Percentiles rank a stretch among this genome's conserved stretches.
Conservation (phyloP, 345 rosid genomes). For the Eucalyptus cloeziana region DNA sequence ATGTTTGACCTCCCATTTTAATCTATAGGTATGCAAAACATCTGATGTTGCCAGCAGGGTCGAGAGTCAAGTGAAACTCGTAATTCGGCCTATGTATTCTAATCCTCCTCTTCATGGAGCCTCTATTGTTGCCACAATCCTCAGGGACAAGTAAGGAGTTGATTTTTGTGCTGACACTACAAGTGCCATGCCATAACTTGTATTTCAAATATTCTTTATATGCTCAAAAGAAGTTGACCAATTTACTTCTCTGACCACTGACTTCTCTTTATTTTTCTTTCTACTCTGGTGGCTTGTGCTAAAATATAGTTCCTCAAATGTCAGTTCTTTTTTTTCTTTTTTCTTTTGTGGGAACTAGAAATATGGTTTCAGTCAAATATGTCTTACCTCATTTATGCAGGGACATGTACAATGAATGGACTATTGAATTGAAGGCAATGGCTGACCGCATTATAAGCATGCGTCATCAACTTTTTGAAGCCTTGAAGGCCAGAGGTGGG, state of each 20-base stretch:
- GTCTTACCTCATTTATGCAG: slow-evolving; percentile 2
- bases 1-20: background rate
- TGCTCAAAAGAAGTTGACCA: background rate
- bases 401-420: slow-evolving; percentile 59
- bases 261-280: background rate
- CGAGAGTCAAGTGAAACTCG: slow-evolving; percentile 82
- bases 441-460: slow-evolving; percentile 71
- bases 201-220: background rate
- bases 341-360: background rate
- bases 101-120: slow-evolving; percentile 93
- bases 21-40: slow-evolving; percentile 59
- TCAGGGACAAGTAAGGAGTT: slow-evolving; percentile 44
- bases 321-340: background rate
- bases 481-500: slow-evolving; percentile 41
- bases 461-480: slow-evolving; percentile 68
- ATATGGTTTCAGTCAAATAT: background rate
- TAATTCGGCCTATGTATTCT: slow-evolving; percentile 88
- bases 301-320: background rate
- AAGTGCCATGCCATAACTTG: background rate
- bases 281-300: background rate
- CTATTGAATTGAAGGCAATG: slow-evolving; percentile 71
- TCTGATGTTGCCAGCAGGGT: slow-evolving; percentile 72
- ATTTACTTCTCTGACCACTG: background rate
- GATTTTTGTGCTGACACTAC: background rate
- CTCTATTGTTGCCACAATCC: slow-evolving; percentile 65